Percentiles rank a stretch among this genome's conserved stretches.
Conservation (phyloP, 164 flowering plant genomes). For the Litsea cubeba region DNA sequence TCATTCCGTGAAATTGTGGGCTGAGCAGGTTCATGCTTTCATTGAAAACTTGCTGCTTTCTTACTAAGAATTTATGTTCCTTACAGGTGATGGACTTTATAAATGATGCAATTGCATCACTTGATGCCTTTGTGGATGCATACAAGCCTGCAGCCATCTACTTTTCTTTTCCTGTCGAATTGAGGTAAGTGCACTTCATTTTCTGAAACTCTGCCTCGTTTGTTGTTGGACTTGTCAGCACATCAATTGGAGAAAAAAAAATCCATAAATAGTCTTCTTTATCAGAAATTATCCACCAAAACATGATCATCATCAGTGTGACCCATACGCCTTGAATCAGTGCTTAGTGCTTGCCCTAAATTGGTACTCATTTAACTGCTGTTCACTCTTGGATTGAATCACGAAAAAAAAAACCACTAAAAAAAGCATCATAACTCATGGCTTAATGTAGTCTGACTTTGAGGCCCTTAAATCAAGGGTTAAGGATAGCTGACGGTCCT, state of each 20-base stretch:
- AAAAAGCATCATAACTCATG: too few species aligned
- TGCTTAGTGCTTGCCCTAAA: too few species aligned
- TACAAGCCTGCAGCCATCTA: conserved; percentile 74
- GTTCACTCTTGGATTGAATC: too few species aligned
- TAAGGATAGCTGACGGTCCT: too few species aligned
- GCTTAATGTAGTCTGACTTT: too few species aligned
- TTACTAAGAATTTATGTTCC: conserved; percentile 1
- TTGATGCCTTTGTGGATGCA: conserved; percentile 73
- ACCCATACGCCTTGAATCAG: too few species aligned
- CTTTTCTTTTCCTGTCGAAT: conserved; percentile 62
- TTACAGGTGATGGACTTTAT: conserved; percentile 88
- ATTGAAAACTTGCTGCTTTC: neutral
- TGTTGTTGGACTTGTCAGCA: neutral
- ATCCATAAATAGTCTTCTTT: too few species aligned
- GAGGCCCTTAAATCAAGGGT: too few species aligned
- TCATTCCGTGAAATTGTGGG: neutral
- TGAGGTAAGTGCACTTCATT: conserved; percentile 36
- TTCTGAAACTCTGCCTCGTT: neutral
- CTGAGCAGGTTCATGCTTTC: conserved; percentile 2
- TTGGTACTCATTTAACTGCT: too few species aligned
- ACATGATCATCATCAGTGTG: too few species aligned
- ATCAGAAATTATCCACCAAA: too few species aligned
- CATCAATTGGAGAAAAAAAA: neutral
- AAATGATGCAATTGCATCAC: conserved; percentile 78
- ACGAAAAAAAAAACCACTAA: too few species aligned